Percentiles rank a stretch among this genome's conserved stretches.
Conservation (phyloP, 176 grass and related monocot genomes). For the Oryza brachyantha region DNA sequence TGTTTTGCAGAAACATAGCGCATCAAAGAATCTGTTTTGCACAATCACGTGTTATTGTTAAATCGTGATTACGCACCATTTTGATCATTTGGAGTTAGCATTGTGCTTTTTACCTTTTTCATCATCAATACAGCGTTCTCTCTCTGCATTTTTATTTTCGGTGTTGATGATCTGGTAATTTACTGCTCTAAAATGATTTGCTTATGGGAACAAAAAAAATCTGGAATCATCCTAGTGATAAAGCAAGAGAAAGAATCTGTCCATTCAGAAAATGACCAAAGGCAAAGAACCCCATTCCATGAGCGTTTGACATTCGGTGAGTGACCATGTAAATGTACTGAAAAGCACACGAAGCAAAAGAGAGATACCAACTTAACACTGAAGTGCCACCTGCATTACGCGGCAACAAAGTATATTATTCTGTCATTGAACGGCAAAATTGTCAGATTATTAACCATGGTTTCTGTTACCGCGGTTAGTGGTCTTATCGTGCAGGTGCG, state of each 20-base stretch:
- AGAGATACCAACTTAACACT: not conserved
- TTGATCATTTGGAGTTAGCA: not conserved
- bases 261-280: not conserved
- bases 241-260: no score
- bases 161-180: not conserved
- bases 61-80: not conserved
- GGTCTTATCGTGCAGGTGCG: no score
- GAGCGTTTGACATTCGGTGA: not conserved
- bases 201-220: no score
- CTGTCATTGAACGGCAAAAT: not conserved
- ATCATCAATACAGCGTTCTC: not conserved
- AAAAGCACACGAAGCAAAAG: not conserved
- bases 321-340: not conserved
- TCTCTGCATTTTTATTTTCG: not conserved
- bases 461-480: no score
- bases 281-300: not conserved
- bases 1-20: not conserved
- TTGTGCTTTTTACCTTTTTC: not conserved
- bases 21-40: not conserved
- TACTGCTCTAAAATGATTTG: no score
- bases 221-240: not conserved
- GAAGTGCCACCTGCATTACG: not conserved
- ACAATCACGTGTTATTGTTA: not conserved
- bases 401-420: not conserved
- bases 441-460: not conserved